These are phyloP conservation scores for Leccinum disarticulatum DNA, from an alignment of 768 basidiomycete species.

Conservation along the genomic window DNA sequence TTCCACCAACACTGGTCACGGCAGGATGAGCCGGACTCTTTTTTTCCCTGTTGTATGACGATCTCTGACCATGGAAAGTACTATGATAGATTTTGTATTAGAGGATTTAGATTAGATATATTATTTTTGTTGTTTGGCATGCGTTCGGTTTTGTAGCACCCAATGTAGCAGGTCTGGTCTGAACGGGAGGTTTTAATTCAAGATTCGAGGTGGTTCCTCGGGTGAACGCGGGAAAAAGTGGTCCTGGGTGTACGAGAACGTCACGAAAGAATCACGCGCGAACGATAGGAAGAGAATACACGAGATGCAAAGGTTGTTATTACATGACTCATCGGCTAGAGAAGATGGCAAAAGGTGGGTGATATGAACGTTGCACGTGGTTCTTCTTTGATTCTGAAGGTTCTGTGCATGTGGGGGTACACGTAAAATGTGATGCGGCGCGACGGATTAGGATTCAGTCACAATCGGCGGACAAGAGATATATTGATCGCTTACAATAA, in stretches of 20 bases:
- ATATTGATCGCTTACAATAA: constrained; percentile 20
- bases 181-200: not conserved
- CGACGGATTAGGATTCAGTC: not conserved
- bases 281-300: constrained; percentile 17
- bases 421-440: not conserved
- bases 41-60: not conserved
- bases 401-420: not conserved
- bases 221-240: not conserved
- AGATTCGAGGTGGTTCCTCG: not conserved
- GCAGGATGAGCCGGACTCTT: constrained; percentile 30
- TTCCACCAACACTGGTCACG: constrained; percentile 15
- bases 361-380: constrained; percentile 22
- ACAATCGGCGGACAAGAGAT: not conserved
- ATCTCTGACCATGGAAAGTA: constrained; percentile 4
- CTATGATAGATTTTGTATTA: not conserved
- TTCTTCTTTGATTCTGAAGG: constrained; percentile 8
- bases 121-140: not conserved
- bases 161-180: not conserved
- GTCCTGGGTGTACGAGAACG: not conserved
- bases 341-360: constrained; percentile 14
- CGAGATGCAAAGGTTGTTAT: constrained; percentile 20
- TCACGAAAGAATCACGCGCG: not conserved
- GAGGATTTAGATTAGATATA: not conserved
- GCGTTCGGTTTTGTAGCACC: not conserved
- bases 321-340: constrained; percentile 24